Evolutionary conservation across 768 basidiomycete genomes (phyloP).

Genomic region (Rhodocollybia butyracea): DNA sequence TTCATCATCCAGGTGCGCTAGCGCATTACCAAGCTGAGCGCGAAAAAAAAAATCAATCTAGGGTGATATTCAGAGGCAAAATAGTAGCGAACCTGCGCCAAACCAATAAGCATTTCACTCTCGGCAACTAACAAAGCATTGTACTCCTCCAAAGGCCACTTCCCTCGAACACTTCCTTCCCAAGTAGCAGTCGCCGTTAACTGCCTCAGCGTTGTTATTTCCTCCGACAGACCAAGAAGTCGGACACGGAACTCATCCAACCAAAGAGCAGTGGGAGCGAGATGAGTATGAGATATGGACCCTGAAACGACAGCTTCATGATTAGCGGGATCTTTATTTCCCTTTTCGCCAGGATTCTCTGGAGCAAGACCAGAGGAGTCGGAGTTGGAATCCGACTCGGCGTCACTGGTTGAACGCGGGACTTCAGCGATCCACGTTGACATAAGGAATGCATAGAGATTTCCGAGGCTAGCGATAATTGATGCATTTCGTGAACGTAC

Average conservation of each 20-base stretch:
- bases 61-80: constrained; percentile 14
- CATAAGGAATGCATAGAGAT: constrained; percentile 39
- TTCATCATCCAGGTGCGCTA: constrained; percentile 37
- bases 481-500: constrained; percentile 42
- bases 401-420: neutral
- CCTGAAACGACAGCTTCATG: neutral
- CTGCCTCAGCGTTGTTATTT: constrained; percentile 29
- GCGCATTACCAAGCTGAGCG: constrained; percentile 35
- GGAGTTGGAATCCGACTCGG: neutral
- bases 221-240: constrained; percentile 27
- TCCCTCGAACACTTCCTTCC: constrained; percentile 49
- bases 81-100: constrained; percentile 30
- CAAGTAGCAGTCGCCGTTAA: constrained; percentile 37
- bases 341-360: constrained; percentile 4
- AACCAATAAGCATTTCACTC: constrained; percentile 34
- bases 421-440: constrained; percentile 35
- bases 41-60: neutral
- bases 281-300: neutral
- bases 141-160: constrained; percentile 51
- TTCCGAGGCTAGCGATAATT: constrained; percentile 35
- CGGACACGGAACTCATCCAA: constrained; percentile 22
- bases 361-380: constrained; percentile 5
- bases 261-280: constrained; percentile 14
- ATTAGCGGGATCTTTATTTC: neutral
- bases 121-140: constrained; percentile 35